Conservation (phyloP, 441 rosid species). For the Oxalis stricta region DNA sequence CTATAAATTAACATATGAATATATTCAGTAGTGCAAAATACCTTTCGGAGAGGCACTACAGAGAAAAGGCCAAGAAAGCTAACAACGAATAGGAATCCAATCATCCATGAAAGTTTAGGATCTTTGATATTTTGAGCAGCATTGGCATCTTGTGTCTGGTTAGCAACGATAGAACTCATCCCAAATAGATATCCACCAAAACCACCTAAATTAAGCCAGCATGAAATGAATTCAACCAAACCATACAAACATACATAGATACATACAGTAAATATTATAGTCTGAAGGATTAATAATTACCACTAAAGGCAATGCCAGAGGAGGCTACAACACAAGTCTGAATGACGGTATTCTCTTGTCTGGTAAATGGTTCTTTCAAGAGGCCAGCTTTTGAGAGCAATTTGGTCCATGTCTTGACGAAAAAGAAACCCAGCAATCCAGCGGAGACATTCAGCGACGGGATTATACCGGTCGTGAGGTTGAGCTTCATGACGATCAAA, state of each 20-base stretch:
- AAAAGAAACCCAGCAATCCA: conserved; percentile 71
- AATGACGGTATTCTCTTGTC: conserved; percentile 80
- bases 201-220: too few species aligned
- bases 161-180: conserved; percentile 60
- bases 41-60: conserved; percentile 84
- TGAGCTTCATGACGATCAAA: conserved; percentile 80
- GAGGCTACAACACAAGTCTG: conserved; percentile 90
- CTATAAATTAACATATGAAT: not conserved
- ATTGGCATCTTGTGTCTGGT: conserved; percentile 25
- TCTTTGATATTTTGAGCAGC: conserved; percentile 28
- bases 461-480: conserved; percentile 65
- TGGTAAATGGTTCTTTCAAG: conserved; percentile 55
- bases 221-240: too few species aligned
- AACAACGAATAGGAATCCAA: conserved; percentile 69
- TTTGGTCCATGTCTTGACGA: conserved; percentile 62
- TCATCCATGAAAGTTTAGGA: conserved; percentile 64
- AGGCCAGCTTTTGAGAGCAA: conserved; percentile 29
- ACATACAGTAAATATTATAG: not conserved
- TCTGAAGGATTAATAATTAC: conserved; percentile 13
- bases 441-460: conserved; percentile 78
- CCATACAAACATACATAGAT: too few species aligned
- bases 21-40: conserved; percentile 5
- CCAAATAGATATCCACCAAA: conserved; percentile 83
- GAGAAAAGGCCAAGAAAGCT: conserved; percentile 94
- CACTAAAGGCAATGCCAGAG: conserved; percentile 83